Percentiles rank a stretch among this genome's conserved stretches.
Evolutionary conservation across 1,284 basidiomycete species (phyloP).

Genomic region (Crepidotus sp.): DNA sequence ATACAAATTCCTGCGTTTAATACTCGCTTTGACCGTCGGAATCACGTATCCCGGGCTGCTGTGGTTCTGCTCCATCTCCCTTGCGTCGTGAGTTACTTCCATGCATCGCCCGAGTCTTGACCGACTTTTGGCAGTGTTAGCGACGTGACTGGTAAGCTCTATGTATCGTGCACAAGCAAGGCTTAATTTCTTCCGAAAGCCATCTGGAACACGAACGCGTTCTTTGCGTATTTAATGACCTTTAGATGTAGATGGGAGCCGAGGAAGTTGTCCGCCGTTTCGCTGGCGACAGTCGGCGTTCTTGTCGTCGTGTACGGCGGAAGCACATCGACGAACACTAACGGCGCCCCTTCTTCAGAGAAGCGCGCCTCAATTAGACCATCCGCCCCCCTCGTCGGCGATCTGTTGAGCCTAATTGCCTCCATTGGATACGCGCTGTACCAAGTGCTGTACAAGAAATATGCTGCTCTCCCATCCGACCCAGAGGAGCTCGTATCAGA

Average conservation of each 20-base stretch:
- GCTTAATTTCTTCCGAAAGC: constrained; percentile 29
- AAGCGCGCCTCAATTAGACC: constrained; percentile 23
- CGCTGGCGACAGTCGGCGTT: constrained; percentile 69
- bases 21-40: constrained; percentile 46
- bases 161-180: constrained; percentile 1
- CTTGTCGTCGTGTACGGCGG: constrained; percentile 72
- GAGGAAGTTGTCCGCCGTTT: constrained; percentile 56
- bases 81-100: constrained; percentile 55
- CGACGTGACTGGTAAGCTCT: constrained; percentile 55
- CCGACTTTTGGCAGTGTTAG: constrained; percentile 42
- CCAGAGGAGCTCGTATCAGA: constrained; percentile 42
- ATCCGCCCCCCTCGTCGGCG: constrained; percentile 61
- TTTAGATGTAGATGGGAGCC: constrained; percentile 59
- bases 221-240: constrained; percentile 71
- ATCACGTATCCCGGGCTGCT: constrained; percentile 55
- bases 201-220: constrained; percentile 79
- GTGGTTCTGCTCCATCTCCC: constrained; percentile 64
- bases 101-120: constrained; percentile 7
- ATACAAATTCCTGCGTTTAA: constrained; percentile 34
- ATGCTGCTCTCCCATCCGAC: constrained; percentile 56
- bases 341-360: constrained; percentile 16
- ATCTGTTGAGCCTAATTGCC: constrained; percentile 61
- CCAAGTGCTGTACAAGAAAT: constrained; percentile 76
- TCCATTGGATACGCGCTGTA: constrained; percentile 65
- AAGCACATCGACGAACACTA: constrained; percentile 25